Conservation (phyloP, 2,329 filamentous ascomycete genomes). For the Ophiostoma angusticollis region DNA sequence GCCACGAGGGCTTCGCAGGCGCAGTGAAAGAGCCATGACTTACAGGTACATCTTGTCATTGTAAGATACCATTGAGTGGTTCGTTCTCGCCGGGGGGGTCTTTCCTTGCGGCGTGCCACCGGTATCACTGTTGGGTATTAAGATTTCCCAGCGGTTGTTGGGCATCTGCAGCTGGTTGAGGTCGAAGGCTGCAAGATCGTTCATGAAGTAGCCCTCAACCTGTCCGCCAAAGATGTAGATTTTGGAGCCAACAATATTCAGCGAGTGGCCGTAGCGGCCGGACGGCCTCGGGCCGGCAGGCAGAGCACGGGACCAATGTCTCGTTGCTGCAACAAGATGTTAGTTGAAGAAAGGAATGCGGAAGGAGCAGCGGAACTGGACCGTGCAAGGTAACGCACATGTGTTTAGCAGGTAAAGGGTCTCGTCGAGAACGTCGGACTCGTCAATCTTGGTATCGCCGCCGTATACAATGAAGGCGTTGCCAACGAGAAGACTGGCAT, state of each 20-base stretch:
- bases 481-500: conserved; percentile 84
- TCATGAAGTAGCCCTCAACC: conserved; percentile 96
- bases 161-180: conserved; percentile 87
- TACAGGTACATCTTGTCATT: conserved; percentile 91
- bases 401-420: conserved; percentile 95
- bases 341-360: neutral
- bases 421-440: conserved; percentile 82
- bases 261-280: conserved; percentile 86
- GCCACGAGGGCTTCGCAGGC: no score
- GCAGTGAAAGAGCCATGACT: no score
- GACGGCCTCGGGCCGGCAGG: conserved; percentile 76
- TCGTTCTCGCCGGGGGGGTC: conserved; percentile 80
- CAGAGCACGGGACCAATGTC: conserved; percentile 92
- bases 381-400: conserved; percentile 48
- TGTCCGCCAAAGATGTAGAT: conserved; percentile 97
- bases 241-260: conserved; percentile 94
- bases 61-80: conserved; percentile 83
- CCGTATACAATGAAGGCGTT: conserved; percentile 99
- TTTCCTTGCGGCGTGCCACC: conserved; percentile 46
- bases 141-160: conserved; percentile 84
- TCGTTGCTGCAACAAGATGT: conserved; percentile 60
- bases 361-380: neutral
- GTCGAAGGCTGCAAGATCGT: conserved; percentile 90
- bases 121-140: conserved; percentile 63
- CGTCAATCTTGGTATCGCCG: conserved; percentile 94